Conservation (phyloP, 129 eudicot genomes). For the Rutidosis leptorrhynchoides region DNA sequence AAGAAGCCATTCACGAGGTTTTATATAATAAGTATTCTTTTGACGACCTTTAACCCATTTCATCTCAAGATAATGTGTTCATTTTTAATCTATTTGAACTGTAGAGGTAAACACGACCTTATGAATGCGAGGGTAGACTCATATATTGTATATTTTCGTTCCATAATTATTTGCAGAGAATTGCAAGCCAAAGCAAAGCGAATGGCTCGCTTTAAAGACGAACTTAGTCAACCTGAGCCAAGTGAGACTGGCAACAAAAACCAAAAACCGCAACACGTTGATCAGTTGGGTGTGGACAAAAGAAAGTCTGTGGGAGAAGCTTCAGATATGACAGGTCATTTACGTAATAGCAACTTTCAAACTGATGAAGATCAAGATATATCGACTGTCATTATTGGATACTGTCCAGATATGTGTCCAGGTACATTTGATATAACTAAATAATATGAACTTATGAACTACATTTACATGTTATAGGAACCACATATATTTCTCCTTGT, state of each 20-base stretch:
- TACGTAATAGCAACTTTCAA: slow-evolving; percentile 35
- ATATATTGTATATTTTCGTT: background rate
- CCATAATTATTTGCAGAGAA: slow-evolving; percentile 52
- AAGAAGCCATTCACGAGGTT: background rate
- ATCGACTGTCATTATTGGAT: slow-evolving; percentile 59
- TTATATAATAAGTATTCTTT: background rate
- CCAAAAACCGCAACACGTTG: slow-evolving; percentile 45
- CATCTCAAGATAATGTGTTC: background rate
- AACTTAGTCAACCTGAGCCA: slow-evolving; percentile 57
- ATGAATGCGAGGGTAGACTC: background rate
- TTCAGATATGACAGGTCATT: slow-evolving; percentile 41
- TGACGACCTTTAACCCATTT: background rate
- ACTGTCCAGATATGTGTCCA: slow-evolving; percentile 85
- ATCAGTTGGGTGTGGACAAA: slow-evolving; percentile 41
- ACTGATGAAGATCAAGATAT: slow-evolving; percentile 60
- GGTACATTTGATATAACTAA: slow-evolving; percentile 31
- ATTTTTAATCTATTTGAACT: background rate
- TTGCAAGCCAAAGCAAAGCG: slow-evolving; percentile 86
- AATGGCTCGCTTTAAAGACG: slow-evolving; percentile 80
- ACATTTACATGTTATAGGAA: background rate
- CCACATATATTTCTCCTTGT: background rate
- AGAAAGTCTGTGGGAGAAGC: slow-evolving; percentile 38
- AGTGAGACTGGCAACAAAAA: slow-evolving; percentile 30
- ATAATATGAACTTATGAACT: slow-evolving; percentile 8
- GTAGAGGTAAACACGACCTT: background rate